phyloP scores from a whole-genome alignment of 495 filamentous ascomycete species.

The Recurvomyces mirabilis region DNA sequence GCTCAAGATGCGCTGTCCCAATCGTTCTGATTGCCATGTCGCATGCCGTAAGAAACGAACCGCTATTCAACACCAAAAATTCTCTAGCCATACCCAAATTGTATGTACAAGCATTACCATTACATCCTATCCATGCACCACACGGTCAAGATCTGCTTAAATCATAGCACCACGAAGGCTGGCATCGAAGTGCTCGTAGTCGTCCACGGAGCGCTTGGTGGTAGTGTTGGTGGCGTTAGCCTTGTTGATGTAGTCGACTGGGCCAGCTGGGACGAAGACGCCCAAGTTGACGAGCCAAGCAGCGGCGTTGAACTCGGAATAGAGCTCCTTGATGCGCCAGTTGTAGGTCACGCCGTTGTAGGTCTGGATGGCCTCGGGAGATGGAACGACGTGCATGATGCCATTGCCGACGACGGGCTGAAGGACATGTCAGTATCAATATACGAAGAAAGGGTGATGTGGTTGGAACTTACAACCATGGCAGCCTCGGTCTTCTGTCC shows the following conservation, averaged over 20 bases:
- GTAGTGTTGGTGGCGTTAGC: constrained; percentile 1
- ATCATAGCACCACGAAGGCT: constrained; percentile 2
- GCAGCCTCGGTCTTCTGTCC: constrained; percentile 13
- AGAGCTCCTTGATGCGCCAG: constrained; percentile 11
- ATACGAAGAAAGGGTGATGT: not conserved
- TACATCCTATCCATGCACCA: too few species aligned
- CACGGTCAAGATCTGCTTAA: constrained; percentile 1
- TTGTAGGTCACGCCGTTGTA: not conserved
- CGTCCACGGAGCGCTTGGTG: constrained; percentile 1
- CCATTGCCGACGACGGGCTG: constrained; percentile 15
- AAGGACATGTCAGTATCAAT: not conserved
- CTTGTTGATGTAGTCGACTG: not conserved
- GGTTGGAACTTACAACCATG: constrained; percentile 9
- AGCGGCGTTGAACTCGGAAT: constrained; percentile 15
- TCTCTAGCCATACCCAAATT: too few species aligned
- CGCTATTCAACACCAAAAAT: too few species aligned
- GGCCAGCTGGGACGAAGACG: constrained; percentile 6
- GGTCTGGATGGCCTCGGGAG: constrained; percentile 3
- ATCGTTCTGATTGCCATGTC: too few species aligned
- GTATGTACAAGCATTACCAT: too few species aligned
- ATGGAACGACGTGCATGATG: constrained; percentile 5
- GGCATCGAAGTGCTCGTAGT: not conserved
- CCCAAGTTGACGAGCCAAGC: constrained; percentile 15
- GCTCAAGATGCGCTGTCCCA: too few species aligned
- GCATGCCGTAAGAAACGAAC: too few species aligned